phyloP scores from a whole-genome alignment of 106 monocot genomes.

The Platanthera zijinensis region DNA sequence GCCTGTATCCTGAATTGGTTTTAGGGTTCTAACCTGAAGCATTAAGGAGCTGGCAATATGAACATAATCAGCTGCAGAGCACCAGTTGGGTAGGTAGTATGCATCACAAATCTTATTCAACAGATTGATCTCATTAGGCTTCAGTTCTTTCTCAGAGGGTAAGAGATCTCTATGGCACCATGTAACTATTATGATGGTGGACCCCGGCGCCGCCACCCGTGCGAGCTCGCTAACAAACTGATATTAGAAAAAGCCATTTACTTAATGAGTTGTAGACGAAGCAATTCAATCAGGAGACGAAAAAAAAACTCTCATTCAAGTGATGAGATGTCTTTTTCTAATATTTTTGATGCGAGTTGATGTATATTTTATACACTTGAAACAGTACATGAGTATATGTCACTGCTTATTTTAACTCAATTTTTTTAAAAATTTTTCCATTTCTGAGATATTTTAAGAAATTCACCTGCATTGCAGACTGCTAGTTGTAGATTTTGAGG shows the following conservation, averaged over 20 bases:
- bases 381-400: too few species aligned
- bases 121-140: conserved; percentile 58
- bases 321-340: not conserved
- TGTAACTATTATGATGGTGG: conserved; percentile 76
- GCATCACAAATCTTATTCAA: conserved; percentile 65
- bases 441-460: too few species aligned
- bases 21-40: conserved; percentile 44
- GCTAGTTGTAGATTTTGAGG: too few species aligned
- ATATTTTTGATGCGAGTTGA: too few species aligned
- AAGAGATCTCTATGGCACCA: conserved; percentile 90
- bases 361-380: too few species aligned
- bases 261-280: too few species aligned
- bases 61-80: conserved; percentile 77
- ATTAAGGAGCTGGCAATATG: conserved; percentile 57
- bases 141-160: conserved; percentile 43
- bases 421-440: too few species aligned
- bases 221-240: conserved; percentile 89
- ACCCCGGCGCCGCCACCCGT: conserved; percentile 84
- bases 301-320: not conserved
- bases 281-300: too few species aligned
- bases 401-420: too few species aligned
- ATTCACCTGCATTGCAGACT: too few species aligned
- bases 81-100: conserved; percentile 77
- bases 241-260: not conserved
- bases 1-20: too few species aligned